Evolutionary conservation across 495 filamentous ascomycete genomes (phyloP).

Genomic region (Tuber aestivum): DNA sequence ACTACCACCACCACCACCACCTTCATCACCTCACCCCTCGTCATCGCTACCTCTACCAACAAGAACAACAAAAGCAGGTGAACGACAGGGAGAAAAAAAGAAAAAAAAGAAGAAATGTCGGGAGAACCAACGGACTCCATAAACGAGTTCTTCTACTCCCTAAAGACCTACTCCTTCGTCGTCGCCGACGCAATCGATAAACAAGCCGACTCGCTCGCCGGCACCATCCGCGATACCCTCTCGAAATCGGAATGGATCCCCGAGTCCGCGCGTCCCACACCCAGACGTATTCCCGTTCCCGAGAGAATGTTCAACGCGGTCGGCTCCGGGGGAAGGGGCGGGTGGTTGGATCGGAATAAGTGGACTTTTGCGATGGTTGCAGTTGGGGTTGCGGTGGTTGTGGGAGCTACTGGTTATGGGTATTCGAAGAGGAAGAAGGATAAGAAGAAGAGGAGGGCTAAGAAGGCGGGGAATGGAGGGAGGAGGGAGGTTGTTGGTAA

Average conservation of each 20-base stretch:
- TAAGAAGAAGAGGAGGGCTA: constrained; percentile 59
- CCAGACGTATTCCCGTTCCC: constrained; percentile 49
- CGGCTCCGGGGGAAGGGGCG: constrained; percentile 61
- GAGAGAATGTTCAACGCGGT: constrained; percentile 52
- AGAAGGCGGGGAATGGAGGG: constrained; percentile 72
- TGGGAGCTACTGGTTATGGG: constrained; percentile 25
- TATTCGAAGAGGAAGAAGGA: constrained; percentile 24
- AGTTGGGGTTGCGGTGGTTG: constrained; percentile 10
- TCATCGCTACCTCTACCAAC: neutral
- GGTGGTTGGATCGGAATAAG: constrained; percentile 58
- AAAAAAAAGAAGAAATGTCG: constrained; percentile 20
- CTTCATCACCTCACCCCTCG: neutral
- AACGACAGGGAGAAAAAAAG: neutral
- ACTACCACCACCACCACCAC: neutral
- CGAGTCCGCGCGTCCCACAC: constrained; percentile 56
- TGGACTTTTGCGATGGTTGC: constrained; percentile 41
- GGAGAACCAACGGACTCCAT: constrained; percentile 15
- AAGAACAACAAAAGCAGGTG: constrained; percentile 6
- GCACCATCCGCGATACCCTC: constrained; percentile 56
- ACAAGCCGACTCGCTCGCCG: constrained; percentile 65
- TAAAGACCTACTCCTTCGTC: constrained; percentile 51
- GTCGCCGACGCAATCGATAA: constrained; percentile 72
- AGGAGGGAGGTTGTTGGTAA: constrained; percentile 70
- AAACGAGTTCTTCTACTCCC: constrained; percentile 21
- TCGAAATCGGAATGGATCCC: constrained; percentile 64